Evolutionary conservation across 2,329 filamentous ascomycete species (phyloP), one percentile per base, ranked within the genome.

Genomic region (Trichoderma atrobrunneum): DNA sequence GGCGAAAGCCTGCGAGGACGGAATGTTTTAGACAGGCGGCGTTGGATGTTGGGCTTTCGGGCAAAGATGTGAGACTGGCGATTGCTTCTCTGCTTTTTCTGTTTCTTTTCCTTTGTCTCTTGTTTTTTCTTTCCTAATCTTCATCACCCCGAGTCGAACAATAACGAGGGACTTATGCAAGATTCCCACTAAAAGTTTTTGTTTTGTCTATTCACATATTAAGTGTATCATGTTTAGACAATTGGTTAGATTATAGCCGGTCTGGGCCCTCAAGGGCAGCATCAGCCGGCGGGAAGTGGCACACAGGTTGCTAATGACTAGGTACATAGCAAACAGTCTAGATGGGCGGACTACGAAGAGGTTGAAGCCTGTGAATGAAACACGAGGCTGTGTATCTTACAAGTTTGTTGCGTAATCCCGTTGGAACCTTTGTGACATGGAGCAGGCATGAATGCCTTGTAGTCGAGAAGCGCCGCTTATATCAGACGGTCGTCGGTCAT

Each of bases 201-300:
- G 18, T n/a, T 26, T 69, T 61, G 7, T 67, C 28, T 57, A 5
- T 56, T 68, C 57, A 34, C 32, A 32, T 60, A 16, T 62, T 26
- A 24, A 60, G 21, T 54, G 69, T 51, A 65, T 51, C 39, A 51
- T 54, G 60, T 67, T 59, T 72, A 72, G 71, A 72, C 34, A 54
- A 24, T 64, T 34, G 34, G 32, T 30, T 59, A 32, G 57, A 39
- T 57, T 26, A 59, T 65, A 61, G 60, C 24, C n/a, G 54, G 48
- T 70, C 61, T 54, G 56, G 26, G 71, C 57, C 61, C 71, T 64
- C 71, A 36, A 61, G 71, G 59, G 71, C 65, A 10, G 54, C 34
- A 30, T 60, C 54, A 66, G 63, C 62, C 11, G 36, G 32, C 24
- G 36, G 57, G 65, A 56, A 21, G 59, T 26, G 70, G 59, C 21